phyloP scores from a whole-genome alignment of 371 early-diverging fungal genomes.

The Syncephalastrum monosporum region DNA sequence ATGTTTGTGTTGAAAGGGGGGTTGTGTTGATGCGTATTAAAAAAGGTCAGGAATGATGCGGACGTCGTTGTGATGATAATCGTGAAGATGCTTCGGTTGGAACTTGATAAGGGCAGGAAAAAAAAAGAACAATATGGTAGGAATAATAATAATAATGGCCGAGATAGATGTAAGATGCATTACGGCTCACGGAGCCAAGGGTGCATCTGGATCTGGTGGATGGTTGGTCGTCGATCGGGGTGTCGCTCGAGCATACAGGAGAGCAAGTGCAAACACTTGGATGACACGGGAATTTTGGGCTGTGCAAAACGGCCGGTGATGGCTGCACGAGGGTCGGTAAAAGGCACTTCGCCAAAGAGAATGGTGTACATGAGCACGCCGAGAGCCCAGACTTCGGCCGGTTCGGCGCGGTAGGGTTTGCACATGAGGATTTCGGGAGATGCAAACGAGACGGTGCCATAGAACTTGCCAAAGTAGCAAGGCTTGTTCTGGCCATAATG shows the following conservation, averaged over 20 bases:
- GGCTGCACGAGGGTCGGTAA: constrained; percentile 55
- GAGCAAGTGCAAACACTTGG: constrained; percentile 57
- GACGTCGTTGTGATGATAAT: too few relatives aligned
- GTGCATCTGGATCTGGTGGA: constrained; percentile 63
- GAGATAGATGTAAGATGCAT: neutral
- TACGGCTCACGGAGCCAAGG: constrained; percentile 51
- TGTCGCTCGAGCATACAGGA: constrained; percentile 64
- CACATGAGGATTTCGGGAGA: constrained; percentile 81
- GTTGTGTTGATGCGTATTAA: too few relatives aligned
- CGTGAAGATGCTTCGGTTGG: too few relatives aligned
- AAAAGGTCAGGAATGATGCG: too few relatives aligned
- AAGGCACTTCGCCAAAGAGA: constrained; percentile 74
- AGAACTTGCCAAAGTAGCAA: constrained; percentile 56
- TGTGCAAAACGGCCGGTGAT: constrained; percentile 42
- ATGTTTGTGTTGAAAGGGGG: too few relatives aligned
- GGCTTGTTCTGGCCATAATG: constrained; percentile 11
- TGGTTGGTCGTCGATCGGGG: constrained; percentile 56
- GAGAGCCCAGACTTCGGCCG: constrained; percentile 82
- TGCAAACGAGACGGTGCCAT: constrained; percentile 67
- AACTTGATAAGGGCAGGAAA: neutral
- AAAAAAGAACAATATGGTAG: constrained; percentile 1
- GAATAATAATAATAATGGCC: neutral
- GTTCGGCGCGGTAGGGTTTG: constrained; percentile 69
- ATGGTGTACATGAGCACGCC: constrained; percentile 79
- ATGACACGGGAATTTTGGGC: constrained; percentile 43